Percentiles rank a stretch among this genome's conserved stretches.
phyloP scores from a whole-genome alignment of 345 rosid species.

The Erodium maritimum region DNA sequence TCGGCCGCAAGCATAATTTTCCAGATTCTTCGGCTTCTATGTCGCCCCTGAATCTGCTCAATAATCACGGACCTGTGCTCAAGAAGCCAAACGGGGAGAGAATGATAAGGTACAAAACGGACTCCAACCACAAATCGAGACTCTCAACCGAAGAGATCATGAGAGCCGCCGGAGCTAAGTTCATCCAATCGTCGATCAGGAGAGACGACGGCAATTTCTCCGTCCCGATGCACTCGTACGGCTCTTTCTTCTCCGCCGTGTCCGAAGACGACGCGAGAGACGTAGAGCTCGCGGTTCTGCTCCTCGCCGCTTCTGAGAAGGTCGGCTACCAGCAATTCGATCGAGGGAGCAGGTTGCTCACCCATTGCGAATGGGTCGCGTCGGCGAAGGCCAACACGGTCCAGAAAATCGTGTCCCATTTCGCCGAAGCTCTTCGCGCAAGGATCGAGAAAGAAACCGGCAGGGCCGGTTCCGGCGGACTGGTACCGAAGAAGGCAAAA shows the following conservation, averaged over 20 bases:
- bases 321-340: conserved; percentile 37
- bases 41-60: too few relatives aligned
- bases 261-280: conserved; percentile 40
- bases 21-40: too few relatives aligned
- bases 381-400: conserved; percentile 26
- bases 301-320: conserved; percentile 46
- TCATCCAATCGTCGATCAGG: conserved; percentile 27
- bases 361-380: conserved; percentile 35
- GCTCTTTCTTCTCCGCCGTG: conserved; percentile 30
- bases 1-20: too few relatives aligned
- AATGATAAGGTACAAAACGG: conserved; percentile 6
- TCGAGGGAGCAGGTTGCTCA: conserved; percentile 32
- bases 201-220: conserved; percentile 22
- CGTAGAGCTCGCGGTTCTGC: conserved; percentile 38
- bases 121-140: conserved; percentile 1
- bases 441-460: conserved; percentile 31
- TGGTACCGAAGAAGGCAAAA: too few relatives aligned
- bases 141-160: conserved; percentile 39
- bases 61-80: conserved; percentile 20
- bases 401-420: conserved; percentile 32
- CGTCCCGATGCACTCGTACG: too few relatives aligned
- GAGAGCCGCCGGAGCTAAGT: conserved; percentile 35
- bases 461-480: too few relatives aligned
- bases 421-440: conserved; percentile 33
- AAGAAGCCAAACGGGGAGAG: too few relatives aligned